phyloP scores from a whole-genome alignment of 2,329 filamentous ascomycete genomes.

The Aspergillus pseudoviridinutans region DNA sequence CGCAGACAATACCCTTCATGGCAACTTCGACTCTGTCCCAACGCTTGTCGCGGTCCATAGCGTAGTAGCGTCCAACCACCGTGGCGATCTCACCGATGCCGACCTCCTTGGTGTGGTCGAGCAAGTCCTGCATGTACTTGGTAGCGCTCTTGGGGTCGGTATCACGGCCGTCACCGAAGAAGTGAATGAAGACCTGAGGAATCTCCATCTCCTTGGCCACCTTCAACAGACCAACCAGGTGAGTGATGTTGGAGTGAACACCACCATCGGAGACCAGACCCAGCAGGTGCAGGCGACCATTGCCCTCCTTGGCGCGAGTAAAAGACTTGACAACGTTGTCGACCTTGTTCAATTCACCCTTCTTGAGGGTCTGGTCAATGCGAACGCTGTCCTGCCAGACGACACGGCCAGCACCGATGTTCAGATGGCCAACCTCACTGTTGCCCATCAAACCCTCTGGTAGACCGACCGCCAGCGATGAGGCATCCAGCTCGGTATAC shows the following conservation, averaged over 20 bases:
- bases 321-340: conserved; percentile 75
- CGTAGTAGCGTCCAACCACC: conserved; percentile 92
- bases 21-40: conserved; percentile 93
- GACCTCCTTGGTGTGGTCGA: conserved; percentile 77
- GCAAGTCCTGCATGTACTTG: conserved; percentile 80
- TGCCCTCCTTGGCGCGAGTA: conserved; percentile 75
- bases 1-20: conserved; percentile 77
- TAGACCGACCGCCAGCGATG: conserved; percentile 89
- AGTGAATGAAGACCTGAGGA: conserved; percentile 94
- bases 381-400: conserved; percentile 98
- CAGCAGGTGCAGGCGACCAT: conserved; percentile 85
- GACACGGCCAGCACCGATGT: conserved; percentile 94
- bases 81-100: conserved; percentile 85
- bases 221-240: conserved; percentile 80
- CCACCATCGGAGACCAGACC: conserved; percentile 93
- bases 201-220: conserved; percentile 85
- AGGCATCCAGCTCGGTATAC: conserved; percentile 90
- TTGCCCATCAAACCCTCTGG: conserved; percentile 98
- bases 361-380: conserved; percentile 90
- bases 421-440: conserved; percentile 96
- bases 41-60: conserved; percentile 99
- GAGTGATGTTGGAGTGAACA: conserved; percentile 94
- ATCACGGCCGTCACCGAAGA: conserved; percentile 97
- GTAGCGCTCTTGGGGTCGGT: conserved; percentile 94
- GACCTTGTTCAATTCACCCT: conserved; percentile 71